Evolutionary conservation across 2,329 filamentous ascomycete species (phyloP).

Genomic region (Pyricularia pennisetigena): DNA sequence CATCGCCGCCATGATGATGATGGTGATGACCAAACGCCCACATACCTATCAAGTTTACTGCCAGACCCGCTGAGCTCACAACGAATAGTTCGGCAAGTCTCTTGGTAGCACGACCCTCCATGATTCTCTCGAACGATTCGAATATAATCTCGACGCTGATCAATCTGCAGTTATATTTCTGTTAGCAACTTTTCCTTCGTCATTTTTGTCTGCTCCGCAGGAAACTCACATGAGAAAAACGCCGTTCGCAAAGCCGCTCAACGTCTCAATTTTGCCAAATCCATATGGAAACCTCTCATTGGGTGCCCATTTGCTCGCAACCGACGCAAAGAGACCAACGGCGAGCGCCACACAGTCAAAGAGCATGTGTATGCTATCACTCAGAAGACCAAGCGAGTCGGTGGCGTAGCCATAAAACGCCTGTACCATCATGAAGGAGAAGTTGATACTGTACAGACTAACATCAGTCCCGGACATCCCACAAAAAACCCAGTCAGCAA

Average conservation of each 20-base stretch:
- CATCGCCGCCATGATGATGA: slow-evolving; percentile 38
- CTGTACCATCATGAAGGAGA: slow-evolving; percentile 89
- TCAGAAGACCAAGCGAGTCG: slow-evolving; percentile 87
- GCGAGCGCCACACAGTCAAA: slow-evolving; percentile 92
- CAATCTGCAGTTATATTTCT: slow-evolving; percentile 42
- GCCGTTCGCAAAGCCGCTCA: slow-evolving; percentile 94
- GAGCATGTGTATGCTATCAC: slow-evolving; percentile 98
- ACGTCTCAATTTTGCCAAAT: slow-evolving; percentile 90
- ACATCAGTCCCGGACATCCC: background rate
- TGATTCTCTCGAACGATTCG: slow-evolving; percentile 81
- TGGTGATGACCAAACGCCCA: slow-evolving; percentile 68
- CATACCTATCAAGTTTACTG: slow-evolving; percentile 89
- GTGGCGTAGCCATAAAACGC: slow-evolving; percentile 90
- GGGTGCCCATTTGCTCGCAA: slow-evolving; percentile 94
- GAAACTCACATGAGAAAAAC: slow-evolving; percentile 73
- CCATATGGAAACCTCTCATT: slow-evolving; percentile 87
- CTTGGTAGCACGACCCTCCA: slow-evolving; percentile 75
- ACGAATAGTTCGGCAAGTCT: slow-evolving; percentile 78
- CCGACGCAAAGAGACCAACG: slow-evolving; percentile 82
- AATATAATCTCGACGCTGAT: slow-evolving; percentile 95
- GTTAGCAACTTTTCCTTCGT: background rate
- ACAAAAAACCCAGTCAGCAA: background rate
- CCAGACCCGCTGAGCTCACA: slow-evolving; percentile 75
- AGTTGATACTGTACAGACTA: slow-evolving; percentile 59
- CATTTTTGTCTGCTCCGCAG: background rate